A percentile compares a stretch with the other conserved stretches of the same genome.
phyloP scores from a whole-genome alignment of 2,329 filamentous ascomycete species.

The Aureobasidium sp. region DNA sequence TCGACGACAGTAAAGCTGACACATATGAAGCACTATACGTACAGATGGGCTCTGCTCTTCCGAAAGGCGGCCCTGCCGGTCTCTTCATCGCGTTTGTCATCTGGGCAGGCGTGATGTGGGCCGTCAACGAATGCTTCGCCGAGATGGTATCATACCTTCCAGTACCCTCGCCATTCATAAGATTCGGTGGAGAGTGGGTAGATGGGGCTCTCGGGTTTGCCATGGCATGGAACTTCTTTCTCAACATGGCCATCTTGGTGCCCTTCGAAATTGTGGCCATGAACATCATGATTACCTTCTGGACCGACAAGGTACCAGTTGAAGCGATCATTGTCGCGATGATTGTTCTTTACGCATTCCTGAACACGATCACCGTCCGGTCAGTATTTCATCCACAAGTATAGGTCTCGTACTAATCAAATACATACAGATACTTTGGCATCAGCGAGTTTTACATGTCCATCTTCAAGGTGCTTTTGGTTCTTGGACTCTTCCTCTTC shows the following conservation, averaged over 20 bases:
- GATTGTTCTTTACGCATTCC: conserved; percentile 23
- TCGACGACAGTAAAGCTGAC: neutral
- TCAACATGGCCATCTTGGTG: conserved; percentile 41
- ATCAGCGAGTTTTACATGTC: conserved; percentile 48
- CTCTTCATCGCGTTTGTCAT: conserved; percentile 31
- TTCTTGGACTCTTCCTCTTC: conserved; percentile 38
- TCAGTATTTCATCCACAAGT: too few relatives aligned
- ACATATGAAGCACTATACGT: neutral
- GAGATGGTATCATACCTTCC: conserved; percentile 10
- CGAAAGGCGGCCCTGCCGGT: conserved; percentile 38
- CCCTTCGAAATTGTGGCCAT: conserved; percentile 35
- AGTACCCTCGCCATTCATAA: conserved; percentile 7
- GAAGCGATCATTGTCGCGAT: conserved; percentile 14
- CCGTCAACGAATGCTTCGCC: conserved; percentile 18
- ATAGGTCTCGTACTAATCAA: too few relatives aligned
- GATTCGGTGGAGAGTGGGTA: conserved; percentile 47
- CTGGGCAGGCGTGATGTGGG: conserved; percentile 23
- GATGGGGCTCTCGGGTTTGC: conserved; percentile 51
- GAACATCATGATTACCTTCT: conserved; percentile 15
- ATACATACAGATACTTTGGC: conserved; percentile 30
- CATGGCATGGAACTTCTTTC: conserved; percentile 40
- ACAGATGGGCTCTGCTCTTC: conserved; percentile 20
- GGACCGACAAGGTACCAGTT: conserved; percentile 17
- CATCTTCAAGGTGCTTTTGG: conserved; percentile 41
- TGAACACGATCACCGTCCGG: conserved; percentile 41